Conservation (phyloP, 225 moss, liverwort and hornwort genomes). For the Sphagnum contortum region DNA sequence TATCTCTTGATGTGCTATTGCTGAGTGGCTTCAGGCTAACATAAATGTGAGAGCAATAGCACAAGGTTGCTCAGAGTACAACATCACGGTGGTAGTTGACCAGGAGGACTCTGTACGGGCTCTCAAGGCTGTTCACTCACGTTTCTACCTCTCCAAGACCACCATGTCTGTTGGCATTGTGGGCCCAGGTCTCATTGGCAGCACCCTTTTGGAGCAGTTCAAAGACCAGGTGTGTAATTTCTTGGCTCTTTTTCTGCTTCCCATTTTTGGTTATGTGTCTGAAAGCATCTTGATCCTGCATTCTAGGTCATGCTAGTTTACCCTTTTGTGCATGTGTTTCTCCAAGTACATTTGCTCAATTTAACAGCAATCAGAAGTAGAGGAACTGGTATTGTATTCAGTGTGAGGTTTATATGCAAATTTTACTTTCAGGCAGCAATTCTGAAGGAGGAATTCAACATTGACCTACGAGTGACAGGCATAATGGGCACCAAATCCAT, state of each 20-base stretch:
- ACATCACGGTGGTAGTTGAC: constrained; percentile 92
- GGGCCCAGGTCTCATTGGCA: constrained; percentile 91
- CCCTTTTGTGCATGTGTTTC: too few relatives aligned
- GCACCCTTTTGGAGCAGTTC: constrained; percentile 85
- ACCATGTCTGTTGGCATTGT: constrained; percentile 93
- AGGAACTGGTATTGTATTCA: too few relatives aligned
- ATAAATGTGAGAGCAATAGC: constrained; percentile 99
- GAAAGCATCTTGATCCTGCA: too few relatives aligned
- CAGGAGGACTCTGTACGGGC: constrained; percentile 84
- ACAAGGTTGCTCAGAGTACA: constrained; percentile 99
- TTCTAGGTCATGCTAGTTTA: too few relatives aligned
- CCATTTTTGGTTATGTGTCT: too few relatives aligned
- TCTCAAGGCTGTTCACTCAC: constrained; percentile 95
- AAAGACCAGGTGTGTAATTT: constrained; percentile 60
- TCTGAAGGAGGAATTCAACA: constrained; percentile 75
- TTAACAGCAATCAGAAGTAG: too few relatives aligned
- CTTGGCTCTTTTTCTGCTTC: too few relatives aligned
- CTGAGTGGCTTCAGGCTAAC: constrained; percentile 53
- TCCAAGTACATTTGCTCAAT: too few relatives aligned
- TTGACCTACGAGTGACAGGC: constrained; percentile 89
- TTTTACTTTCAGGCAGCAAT: constrained; percentile 37
- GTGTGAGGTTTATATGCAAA: too few relatives aligned
- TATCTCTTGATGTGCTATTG: too few relatives aligned
- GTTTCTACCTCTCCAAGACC: constrained; percentile 94
- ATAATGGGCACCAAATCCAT: constrained; percentile 66